Evolutionary conservation across 768 basidiomycete genomes (phyloP).

Genomic region (Xerocomus spinulosus): DNA sequence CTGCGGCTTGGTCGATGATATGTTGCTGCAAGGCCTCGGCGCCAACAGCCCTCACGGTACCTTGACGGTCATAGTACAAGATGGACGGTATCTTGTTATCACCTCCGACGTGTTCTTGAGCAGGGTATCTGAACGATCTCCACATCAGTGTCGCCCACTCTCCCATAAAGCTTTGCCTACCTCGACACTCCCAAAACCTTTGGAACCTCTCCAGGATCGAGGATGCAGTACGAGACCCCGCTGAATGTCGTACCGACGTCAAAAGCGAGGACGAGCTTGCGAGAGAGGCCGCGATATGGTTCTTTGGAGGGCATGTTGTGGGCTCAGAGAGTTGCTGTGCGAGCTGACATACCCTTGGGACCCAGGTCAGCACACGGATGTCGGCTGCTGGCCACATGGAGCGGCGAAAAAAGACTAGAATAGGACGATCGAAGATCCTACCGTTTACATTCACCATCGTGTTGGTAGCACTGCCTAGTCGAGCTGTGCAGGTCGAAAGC

Average conservation of each 20-base stretch:
- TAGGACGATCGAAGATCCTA: background rate
- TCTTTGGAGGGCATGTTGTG: constrained; percentile 25
- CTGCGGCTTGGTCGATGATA: constrained; percentile 35
- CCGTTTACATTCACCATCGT: no score
- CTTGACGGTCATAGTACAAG: constrained; percentile 41
- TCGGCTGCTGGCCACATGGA: background rate
- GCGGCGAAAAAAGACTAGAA: background rate
- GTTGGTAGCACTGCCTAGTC: no score
- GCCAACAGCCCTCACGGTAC: constrained; percentile 38
- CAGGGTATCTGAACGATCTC: constrained; percentile 36
- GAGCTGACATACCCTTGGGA: background rate
- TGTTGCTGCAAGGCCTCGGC: constrained; percentile 28
- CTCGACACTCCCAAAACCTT: constrained; percentile 24
- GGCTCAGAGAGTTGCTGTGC: background rate
- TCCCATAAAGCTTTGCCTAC: constrained; percentile 10
- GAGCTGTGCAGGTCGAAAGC: no score
- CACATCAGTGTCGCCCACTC: background rate
- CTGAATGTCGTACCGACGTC: constrained; percentile 45
- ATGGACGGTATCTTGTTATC: constrained; percentile 25
- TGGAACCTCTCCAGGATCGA: constrained; percentile 33
- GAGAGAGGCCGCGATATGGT: constrained; percentile 33
- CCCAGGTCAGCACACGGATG: background rate
- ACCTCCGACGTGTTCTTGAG: constrained; percentile 39
- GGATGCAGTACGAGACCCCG: constrained; percentile 34
- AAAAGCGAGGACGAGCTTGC: constrained; percentile 42